Base-by-base conservation (phyloP, 2,329 filamentous ascomycete genomes). In the Aspergillus terreus region DNA sequence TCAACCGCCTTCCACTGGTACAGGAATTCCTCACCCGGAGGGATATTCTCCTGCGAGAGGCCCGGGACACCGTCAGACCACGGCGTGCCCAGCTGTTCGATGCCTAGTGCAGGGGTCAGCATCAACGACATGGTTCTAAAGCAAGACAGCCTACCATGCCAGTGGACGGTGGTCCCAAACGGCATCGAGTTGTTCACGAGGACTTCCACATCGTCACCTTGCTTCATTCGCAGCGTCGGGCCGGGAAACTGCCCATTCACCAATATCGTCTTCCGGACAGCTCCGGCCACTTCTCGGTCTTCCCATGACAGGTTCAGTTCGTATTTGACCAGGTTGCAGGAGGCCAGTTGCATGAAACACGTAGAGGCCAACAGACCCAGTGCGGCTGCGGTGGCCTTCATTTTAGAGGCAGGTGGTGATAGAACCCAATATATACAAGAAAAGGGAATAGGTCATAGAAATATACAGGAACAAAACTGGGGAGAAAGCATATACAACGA, bases 61-160 rank as follows among this genome's bases (percentile, higher is more conserved):
- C 82, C 82, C 0, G 81, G 79, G 0, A 82, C 77, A 27, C 83
- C 83, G 52, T 86, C 83, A 0, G 81, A 78, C 82, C 81, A 85
- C 0, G 81, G 78, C 0, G 80, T 83, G 17, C 69, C 67, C 1
- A 66, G 56, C 70, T 81, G 79, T 36, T 58, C 56, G 35, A 67
- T 65, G 15, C 64, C 64, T 64, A 40, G n/a, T 9, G 6, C 15
- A 14, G 9, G 50, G 41, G 14, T 30, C 7, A 30, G 27, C 27
- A 2, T 30, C 11, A 44, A 6, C 3, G 21, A 4, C 4, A 4
- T 6, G 6, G 33, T 17, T 6, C 2, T 30, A 15, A 9, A 35
- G 14, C 7, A 33, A 33, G 7, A 7, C 33, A n/a, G 11, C 44
- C 19, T 47, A 63, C 66, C 65, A 51, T 69, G 66, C 32, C 65